Base-by-base conservation (phyloP, 306 rosid species). In the Vigna hirtella region DNA sequence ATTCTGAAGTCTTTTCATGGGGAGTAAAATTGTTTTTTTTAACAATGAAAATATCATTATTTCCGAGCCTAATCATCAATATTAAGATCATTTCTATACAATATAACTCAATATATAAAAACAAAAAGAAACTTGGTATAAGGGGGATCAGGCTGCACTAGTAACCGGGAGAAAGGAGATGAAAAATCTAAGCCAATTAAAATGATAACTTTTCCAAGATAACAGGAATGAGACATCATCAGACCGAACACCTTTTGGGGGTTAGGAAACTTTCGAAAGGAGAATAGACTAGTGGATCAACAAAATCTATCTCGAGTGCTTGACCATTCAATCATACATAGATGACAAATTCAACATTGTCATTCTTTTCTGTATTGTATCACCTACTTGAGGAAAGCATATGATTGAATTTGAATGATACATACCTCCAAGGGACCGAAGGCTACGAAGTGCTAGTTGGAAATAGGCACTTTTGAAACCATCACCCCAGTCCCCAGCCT, bases 401-500 rank as follows among this genome's bases (percentile, higher is more conserved):
- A 69, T 61, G 50, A 74, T 22, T 38, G 59, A 76, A 76, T 66
- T 74, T 50, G 75, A 74, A 78, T 50, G 78, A 49, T 74, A 79
- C 69, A 32, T 80, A 96, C 99, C 99, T 90, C 99, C 99, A 16
- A 96, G 91, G 1, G 99, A 93, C 78, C 99, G 90, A 77, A 96
- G 98, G 83, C 99, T 96, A 32, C 98, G 98, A 66, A 96, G 99
- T 81, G 99, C 99, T 28, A 96, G 84, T 80, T 96, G 99, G 87
- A 96, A 96, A 83, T 96, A 96, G 68, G 99, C 99, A 81, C 99
- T 96, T 94, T 96, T 96, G 85, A 96, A 93, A 85, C 99, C 99
- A 72, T 96, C 99, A 82, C 99, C 99, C 99, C 99, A 96, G 85
- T 96, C 99, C 73, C 99, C 99, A 58, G 98, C 99, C 91, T 96